Conservation (phyloP, 805 yeast genomes). For the Teunomyces barrocoloradensis region DNA sequence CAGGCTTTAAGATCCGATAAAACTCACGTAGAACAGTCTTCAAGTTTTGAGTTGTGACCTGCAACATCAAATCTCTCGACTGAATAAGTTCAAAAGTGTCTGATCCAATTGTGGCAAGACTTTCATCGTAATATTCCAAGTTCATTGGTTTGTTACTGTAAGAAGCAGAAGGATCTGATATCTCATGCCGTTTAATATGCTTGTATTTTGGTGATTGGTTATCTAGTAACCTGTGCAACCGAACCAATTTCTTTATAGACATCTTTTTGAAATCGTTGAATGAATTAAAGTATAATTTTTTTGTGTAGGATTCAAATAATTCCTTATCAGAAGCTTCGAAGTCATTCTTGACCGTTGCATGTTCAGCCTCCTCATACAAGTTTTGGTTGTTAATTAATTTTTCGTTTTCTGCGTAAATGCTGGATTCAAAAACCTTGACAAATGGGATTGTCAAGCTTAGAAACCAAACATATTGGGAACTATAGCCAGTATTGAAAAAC, state of each 20-base stretch:
- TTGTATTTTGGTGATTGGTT: conserved; percentile 18
- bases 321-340: conserved; percentile 22
- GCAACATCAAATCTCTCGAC: conserved; percentile 34
- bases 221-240: conserved; percentile 18
- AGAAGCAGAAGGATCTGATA: conserved; percentile 14
- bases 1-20: conserved; percentile 32
- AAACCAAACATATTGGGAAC: conserved; percentile 38
- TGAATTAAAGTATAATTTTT: conserved; percentile 17
- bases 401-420: conserved; percentile 26
- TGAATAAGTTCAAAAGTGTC: conserved; percentile 33
- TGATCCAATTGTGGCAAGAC: conserved; percentile 7
- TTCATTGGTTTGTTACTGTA: conserved; percentile 29
- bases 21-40: conserved; percentile 29
- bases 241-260: conserved; percentile 17
- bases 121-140: conserved; percentile 24
- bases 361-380: conserved; percentile 5
- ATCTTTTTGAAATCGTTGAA: conserved; percentile 15
- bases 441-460: conserved; percentile 37
- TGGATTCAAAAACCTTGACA: conserved; percentile 33
- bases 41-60: conserved; percentile 26
- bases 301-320: conserved; percentile 20
- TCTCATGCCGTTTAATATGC: conserved; percentile 13
- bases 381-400: conserved; percentile 15
- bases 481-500: conserved; percentile 30
- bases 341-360: conserved; percentile 11